A percentile compares a stretch with the other conserved stretches of the same genome.
phyloP scores from a whole-genome alignment of 2,329 filamentous ascomycete genomes.

The Penicillium palitans region DNA sequence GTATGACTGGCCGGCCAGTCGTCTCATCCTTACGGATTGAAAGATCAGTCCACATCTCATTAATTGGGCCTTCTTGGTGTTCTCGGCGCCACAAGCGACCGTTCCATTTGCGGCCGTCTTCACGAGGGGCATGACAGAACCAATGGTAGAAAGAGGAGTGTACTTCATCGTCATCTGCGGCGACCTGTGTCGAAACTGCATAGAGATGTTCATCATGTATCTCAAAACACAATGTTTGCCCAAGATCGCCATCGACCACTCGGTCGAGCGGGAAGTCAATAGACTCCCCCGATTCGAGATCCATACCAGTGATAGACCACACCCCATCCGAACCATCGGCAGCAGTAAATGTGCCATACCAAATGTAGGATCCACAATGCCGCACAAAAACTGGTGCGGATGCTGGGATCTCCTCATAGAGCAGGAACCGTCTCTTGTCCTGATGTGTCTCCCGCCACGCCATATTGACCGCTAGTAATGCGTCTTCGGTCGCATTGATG shows the following conservation, averaged over 20 bases:
- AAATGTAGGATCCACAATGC: conserved; percentile 62
- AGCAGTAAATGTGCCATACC: conserved; percentile 65
- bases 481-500: conserved; percentile 44
- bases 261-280: conserved; percentile 25
- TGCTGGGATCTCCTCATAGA: conserved; percentile 46
- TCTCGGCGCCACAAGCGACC: conserved; percentile 64
- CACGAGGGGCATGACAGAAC: conserved; percentile 59
- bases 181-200: conserved; percentile 65
- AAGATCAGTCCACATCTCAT: conserved; percentile 72
- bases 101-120: conserved; percentile 40
- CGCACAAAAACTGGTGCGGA: conserved; percentile 65
- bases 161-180: conserved; percentile 62
- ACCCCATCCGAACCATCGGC: conserved; percentile 55
- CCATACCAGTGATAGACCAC: conserved; percentile 62
- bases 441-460: conserved; percentile 17
- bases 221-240: conserved; percentile 69
- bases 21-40: conserved; percentile 61
- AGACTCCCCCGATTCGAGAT: conserved; percentile 47
- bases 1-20: conserved; percentile 59
- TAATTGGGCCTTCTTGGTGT: conserved; percentile 68
- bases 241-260: conserved; percentile 53
- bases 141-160: conserved; percentile 71
- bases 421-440: conserved; percentile 41
- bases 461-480: conserved; percentile 57
- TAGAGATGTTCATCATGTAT: conserved; percentile 68